phyloP scores from a whole-genome alignment of 306 rosid genomes.

The Vachellia collinsii region DNA sequence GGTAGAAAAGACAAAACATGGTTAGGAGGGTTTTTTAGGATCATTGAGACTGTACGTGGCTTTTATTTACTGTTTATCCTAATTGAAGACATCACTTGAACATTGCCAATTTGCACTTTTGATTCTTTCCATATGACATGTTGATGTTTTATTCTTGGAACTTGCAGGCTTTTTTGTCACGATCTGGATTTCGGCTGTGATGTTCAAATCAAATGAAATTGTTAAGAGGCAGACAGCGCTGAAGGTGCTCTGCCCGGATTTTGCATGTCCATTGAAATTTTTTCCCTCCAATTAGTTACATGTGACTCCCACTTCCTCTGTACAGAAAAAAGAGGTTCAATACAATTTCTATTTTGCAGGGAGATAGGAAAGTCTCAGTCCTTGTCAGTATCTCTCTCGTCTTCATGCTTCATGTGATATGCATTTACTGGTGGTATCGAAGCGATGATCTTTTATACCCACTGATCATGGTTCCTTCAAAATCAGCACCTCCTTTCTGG shows the following conservation, averaged over 20 bases:
- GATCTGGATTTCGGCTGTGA: conserved; percentile 82
- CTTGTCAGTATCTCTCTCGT: conserved; percentile 58
- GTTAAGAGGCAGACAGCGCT: conserved; percentile 90
- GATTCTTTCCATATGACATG: conserved; percentile 14
- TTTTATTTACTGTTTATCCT: conserved; percentile 5
- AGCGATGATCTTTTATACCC: conserved; percentile 79
- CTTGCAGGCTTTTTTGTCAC: conserved; percentile 84
- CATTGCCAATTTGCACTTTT: conserved; percentile 15
- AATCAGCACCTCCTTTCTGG: conserved; percentile 79
- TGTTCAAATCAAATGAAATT: conserved; percentile 87
- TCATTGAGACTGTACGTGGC: neutral
- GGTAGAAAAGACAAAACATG: neutral
- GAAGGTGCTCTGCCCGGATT: conserved; percentile 57
- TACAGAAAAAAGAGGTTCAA: conserved; percentile 34
- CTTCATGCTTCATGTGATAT: conserved; percentile 72
- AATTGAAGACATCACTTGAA: neutral
- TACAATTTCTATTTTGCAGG: conserved; percentile 59
- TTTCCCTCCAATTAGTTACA: conserved; percentile 2
- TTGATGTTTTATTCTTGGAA: conserved; percentile 32
- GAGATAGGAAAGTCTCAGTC: conserved; percentile 75
- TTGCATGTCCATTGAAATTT: conserved; percentile 17
- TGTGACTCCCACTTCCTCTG: neutral
- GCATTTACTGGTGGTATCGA: conserved; percentile 79
- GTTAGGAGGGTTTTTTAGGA: conserved; percentile 8
- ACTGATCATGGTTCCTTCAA: conserved; percentile 81